Percentiles rank a stretch among this genome's conserved stretches.
Evolutionary conservation across 441 rosid species (phyloP).

Genomic region (Gossypium lobatum): DNA sequence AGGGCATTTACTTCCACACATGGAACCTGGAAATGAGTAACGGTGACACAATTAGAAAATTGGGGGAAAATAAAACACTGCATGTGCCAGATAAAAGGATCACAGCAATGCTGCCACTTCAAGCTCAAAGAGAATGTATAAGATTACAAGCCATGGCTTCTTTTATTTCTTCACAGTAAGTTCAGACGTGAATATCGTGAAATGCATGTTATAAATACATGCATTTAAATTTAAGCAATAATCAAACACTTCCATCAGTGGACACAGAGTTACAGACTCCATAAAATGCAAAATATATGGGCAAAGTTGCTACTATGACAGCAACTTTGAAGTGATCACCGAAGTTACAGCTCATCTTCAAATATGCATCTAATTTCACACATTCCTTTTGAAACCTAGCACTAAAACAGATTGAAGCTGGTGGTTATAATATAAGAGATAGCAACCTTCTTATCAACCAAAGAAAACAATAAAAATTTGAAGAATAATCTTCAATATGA

Average conservation of each 20-base stretch:
- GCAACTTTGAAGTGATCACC: slow-evolving; percentile 2
- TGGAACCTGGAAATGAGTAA: slow-evolving; percentile 62
- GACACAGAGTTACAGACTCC: slow-evolving; percentile 6
- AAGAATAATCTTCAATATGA: not conserved
- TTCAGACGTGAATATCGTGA: not conserved
- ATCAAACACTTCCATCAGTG: not conserved
- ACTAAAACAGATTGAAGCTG: not conserved
- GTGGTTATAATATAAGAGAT: not conserved
- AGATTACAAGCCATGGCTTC: slow-evolving; percentile 1
- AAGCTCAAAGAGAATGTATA: slow-evolving; percentile 11
- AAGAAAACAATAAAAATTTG: not conserved
- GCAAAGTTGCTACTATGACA: slow-evolving; percentile 3
- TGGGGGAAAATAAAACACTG: not conserved
- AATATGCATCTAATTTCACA: slow-evolving; percentile 4
- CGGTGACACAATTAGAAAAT: slow-evolving; percentile 12
- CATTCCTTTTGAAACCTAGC: not conserved
- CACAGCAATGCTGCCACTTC: slow-evolving; percentile 9
- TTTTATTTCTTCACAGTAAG: not conserved
- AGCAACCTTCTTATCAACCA: not conserved
- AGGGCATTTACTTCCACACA: slow-evolving; percentile 85
- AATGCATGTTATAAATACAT: not conserved
- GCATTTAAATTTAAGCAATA: not conserved
- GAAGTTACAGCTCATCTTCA: not conserved
- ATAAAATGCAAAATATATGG: not conserved
- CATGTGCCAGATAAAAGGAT: not conserved